A percentile compares a stretch with the other conserved stretches of the same genome.
phyloP scores from a whole-genome alignment of 2,329 filamentous ascomycete species.

The Colletotrichum nymphaeae region DNA sequence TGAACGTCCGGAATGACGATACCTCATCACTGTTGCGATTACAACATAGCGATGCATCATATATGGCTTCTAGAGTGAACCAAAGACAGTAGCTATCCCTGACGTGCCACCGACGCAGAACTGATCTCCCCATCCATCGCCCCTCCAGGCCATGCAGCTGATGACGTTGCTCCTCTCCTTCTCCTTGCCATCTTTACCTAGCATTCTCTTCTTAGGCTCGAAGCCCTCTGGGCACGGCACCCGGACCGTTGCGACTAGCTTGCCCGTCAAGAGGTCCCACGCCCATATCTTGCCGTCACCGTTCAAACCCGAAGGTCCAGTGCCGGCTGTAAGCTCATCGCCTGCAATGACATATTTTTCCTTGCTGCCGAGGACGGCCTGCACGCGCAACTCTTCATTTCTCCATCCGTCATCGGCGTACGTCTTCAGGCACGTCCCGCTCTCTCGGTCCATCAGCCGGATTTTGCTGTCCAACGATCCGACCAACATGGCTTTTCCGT shows the following conservation, averaged over 20 bases:
- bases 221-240: conserved; percentile 64
- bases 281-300: conserved; percentile 74
- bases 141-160: conserved; percentile 72
- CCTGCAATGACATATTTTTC: conserved; percentile 85
- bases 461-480: conserved; percentile 81
- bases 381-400: conserved; percentile 80
- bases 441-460: conserved; percentile 82
- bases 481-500: conserved; percentile 80
- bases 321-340: conserved; percentile 70
- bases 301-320: conserved; percentile 39
- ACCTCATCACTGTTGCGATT: not conserved
- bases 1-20: not conserved
- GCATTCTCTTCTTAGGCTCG: conserved; percentile 60
- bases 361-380: conserved; percentile 78
- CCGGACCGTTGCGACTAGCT: conserved; percentile 70
- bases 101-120: conserved; percentile 75
- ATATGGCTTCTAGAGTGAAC: conserved; percentile 42
- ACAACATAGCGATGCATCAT: not conserved
- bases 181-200: conserved; percentile 70
- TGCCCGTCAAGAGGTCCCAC: conserved; percentile 87
- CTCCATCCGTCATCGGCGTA: conserved; percentile 70
- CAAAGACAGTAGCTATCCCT: conserved; percentile 73
- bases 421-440: conserved; percentile 78
- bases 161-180: conserved; percentile 70
- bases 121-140: conserved; percentile 71